Base-by-base conservation (phyloP, 306 rosid species). In the Cajanus cajan region DNA sequence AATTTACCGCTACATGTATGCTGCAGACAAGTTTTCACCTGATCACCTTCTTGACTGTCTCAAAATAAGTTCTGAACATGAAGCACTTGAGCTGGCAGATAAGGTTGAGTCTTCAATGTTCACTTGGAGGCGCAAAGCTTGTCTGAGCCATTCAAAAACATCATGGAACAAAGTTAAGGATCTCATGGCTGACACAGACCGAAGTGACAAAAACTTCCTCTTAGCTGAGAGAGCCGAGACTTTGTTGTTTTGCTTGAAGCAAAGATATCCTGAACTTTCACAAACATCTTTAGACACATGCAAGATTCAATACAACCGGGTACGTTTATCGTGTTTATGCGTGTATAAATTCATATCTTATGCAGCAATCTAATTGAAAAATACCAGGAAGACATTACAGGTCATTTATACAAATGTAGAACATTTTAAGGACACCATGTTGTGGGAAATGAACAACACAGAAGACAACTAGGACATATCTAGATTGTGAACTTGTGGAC, bases 51-150 rank as follows among this genome's bases (percentile, higher is more conserved):
- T 96, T 24, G 90, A 91, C 52, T 50, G 85, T 71, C 90, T 96
- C 64, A 86, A 90, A 50, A 77, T 93, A 57, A 88, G 87, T 66
- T 90, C 96, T 1, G 99, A 96, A 78, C 99, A 89, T 54, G 99
- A 96, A 80, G 99, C 98, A 40, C 97, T 96, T 15, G 91, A 90
- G 78, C 89, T 96, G 39, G 93, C 96, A 8, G 97, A 96, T 68
- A 87, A 79, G 63, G 92, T 91, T 5, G 98, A 96, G 78, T 88
- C 99, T 9, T 96, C 99, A 10, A 93, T 93, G 99, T 91, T 90
- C 82, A 93, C 99, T 57, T 96, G 98, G 99, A 85, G 99, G 57
- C 90, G 98, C 12, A 96, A 96, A 77, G 84, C 99, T 28, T 96
- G 99, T 71, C 12, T 91, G 37, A 91, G 85, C 79, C 84, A 93